Base-by-base conservation (phyloP, 108 stramenopile genomes). In the Nannochloropsis gaditana region DNA sequence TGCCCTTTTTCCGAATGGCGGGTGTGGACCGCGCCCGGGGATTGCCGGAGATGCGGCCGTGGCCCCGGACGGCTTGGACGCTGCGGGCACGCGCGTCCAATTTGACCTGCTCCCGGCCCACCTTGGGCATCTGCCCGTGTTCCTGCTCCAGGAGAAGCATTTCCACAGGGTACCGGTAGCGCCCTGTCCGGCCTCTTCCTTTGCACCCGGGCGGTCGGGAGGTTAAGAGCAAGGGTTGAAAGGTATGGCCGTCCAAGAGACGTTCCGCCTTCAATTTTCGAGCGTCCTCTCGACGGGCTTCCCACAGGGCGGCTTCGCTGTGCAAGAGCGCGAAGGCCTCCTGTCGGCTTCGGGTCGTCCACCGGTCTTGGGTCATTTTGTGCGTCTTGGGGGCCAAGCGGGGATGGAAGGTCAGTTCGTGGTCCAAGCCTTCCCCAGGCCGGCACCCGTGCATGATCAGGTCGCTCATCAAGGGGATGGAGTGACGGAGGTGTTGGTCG, bases 221-320 rank as follows among this genome's bases (percentile, higher is more conserved):
- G 3, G 59, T 73, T n/a, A 73, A n/a, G 59, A 73, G 6, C 59
- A 73, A 15, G 4, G 59, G 59, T 3, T 73, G 59, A 73, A 73
- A 73, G 5, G 59, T 73, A n/a, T 73, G n/a, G 59, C 59, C 59
- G 59, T 73, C 59, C 59, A 73, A 73, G n/a, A 73, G 59, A n/a
- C 6, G 59, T 15, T n/a, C 2, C 3, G 59, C 59, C 2, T 73
- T 73, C 59, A n/a, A 15, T n/a, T 8, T 73, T n/a, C 59, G 15
- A 4, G 59, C 59, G 3, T 73, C 59, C 59, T 73, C 59, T n/a
- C n/a, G 15, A 15, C 59, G 59, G 15, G 19, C 59, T n/a, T 73
- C 59, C 5, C 6, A n/a, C 6, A 73, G 6, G 59, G 59, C 59
- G 5, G 59, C 59, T n/a, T 73, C 59, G 5, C 19, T n/a, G n/a